These are phyloP conservation scores for Leccinum olivaceopallidum DNA, from an alignment of 768 basidiomycete species.

Conservation along the genomic window DNA sequence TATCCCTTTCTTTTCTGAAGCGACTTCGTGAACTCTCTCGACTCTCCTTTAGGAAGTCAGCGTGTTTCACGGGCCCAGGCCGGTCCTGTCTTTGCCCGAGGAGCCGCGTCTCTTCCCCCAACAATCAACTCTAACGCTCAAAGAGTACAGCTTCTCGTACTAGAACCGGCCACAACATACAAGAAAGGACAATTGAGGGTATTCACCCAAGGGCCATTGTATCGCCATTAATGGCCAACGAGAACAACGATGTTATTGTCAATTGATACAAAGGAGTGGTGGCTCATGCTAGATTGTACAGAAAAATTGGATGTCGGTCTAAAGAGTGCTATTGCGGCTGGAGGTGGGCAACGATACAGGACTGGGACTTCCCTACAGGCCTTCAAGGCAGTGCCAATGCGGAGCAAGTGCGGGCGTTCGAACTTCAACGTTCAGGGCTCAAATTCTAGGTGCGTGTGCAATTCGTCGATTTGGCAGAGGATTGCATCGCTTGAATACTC, in stretches of 20 bases:
- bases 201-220: conserved; percentile 8
- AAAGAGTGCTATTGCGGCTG: conserved; percentile 3
- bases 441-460: conserved; percentile 21
- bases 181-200: conserved; percentile 14
- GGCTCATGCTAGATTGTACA: conserved; percentile 2
- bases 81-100: conserved; percentile 10
- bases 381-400: not conserved
- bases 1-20: too few species aligned
- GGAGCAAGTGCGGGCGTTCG: conserved; percentile 5
- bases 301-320: not conserved
- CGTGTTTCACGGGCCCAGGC: conserved; percentile 5
- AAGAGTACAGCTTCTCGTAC: conserved; percentile 10
- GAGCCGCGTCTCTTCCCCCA: not conserved
- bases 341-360: not conserved
- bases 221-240: conserved; percentile 2
- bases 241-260: conserved; percentile 9
- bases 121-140: not conserved
- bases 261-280: conserved; percentile 11
- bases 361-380: not conserved
- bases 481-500: not conserved
- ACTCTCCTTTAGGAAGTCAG: too few species aligned
- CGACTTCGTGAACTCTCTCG: too few species aligned
- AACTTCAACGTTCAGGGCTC: conserved; percentile 9
- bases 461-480: conserved; percentile 23
- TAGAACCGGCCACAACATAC: conserved; percentile 7